phyloP scores from a whole-genome alignment of 345 rosid species.

The Draba incana region DNA sequence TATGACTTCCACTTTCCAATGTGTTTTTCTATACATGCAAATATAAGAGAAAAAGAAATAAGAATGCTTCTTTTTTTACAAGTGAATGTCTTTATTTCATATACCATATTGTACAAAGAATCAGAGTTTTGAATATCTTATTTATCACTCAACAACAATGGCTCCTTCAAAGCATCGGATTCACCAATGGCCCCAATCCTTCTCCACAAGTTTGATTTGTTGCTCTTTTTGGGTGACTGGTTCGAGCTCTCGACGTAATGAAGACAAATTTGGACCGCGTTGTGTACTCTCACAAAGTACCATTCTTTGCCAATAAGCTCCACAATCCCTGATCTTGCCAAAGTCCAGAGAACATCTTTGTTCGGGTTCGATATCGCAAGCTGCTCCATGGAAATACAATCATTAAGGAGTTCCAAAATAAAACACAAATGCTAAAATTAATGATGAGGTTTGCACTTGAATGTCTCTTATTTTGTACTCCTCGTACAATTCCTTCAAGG shows the following conservation, averaged over 20 bases:
- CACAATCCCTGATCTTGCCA: constrained; percentile 71
- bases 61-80: background rate
- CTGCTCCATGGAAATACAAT: constrained; percentile 41
- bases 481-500: constrained; percentile 79
- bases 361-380: constrained; percentile 87
- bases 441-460: constrained; percentile 52
- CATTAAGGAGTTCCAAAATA: background rate
- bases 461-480: constrained; percentile 81
- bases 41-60: too few relatives aligned
- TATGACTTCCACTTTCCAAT: too few relatives aligned
- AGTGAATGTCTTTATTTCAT: background rate
- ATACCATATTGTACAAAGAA: background rate
- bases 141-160: constrained; percentile 50
- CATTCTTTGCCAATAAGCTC: constrained; percentile 90
- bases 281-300: constrained; percentile 89
- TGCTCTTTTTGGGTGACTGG: constrained; percentile 23
- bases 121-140: background rate
- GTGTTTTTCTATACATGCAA: too few relatives aligned
- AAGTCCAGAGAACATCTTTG: constrained; percentile 64
- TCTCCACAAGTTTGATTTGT: constrained; percentile 46
- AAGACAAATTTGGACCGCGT: constrained; percentile 94
- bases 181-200: constrained; percentile 44
- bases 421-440: background rate
- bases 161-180: constrained; percentile 52
- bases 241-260: constrained; percentile 58